Percentiles rank a stretch among this genome's conserved stretches.
These are phyloP conservation scores for Cryptosporidium sp. DNA, from an alignment of 169 alveolate species.

Conservation along the genomic window DNA sequence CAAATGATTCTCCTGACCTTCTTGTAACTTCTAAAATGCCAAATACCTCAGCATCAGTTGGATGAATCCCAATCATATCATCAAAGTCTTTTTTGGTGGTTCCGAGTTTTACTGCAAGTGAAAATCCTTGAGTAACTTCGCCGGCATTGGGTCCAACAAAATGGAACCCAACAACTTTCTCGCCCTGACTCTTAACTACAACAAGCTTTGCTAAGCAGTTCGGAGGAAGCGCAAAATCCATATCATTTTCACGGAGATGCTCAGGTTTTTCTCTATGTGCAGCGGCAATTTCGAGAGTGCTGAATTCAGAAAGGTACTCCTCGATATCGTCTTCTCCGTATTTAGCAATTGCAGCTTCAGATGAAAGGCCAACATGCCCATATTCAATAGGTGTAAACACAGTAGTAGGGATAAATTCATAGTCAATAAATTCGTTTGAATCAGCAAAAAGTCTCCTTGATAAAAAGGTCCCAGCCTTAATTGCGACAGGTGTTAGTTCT, in stretches of 20 bases:
- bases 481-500: slow-evolving; percentile 98
- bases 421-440: slow-evolving; percentile 87
- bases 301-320: slow-evolving; percentile 89
- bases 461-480: slow-evolving; percentile 95
- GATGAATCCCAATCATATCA: slow-evolving; percentile 95
- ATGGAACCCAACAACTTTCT: slow-evolving; percentile 95
- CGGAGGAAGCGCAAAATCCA: slow-evolving; percentile 85
- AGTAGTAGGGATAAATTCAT: slow-evolving; percentile 93
- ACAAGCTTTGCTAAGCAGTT: slow-evolving; percentile 92
- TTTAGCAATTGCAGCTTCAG: slow-evolving; percentile 92
- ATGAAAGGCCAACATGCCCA: slow-evolving; percentile 94
- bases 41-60: slow-evolving; percentile 96
- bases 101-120: slow-evolving; percentile 94
- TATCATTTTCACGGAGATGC: slow-evolving; percentile 78
- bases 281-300: slow-evolving; percentile 90
- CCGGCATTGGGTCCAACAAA: slow-evolving; percentile 98
- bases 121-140: slow-evolving; percentile 96
- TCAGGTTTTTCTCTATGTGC: slow-evolving; percentile 82
- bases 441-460: slow-evolving; percentile 93
- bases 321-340: slow-evolving; percentile 84
- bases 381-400: slow-evolving; percentile 98
- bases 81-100: slow-evolving; percentile 92
- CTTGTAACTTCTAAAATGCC: slow-evolving; percentile 85
- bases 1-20: slow-evolving; percentile 88
- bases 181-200: slow-evolving; percentile 88